Conservation (phyloP, 2,329 filamentous ascomycete species). For the Pseudogymnoascus sp. region DNA sequence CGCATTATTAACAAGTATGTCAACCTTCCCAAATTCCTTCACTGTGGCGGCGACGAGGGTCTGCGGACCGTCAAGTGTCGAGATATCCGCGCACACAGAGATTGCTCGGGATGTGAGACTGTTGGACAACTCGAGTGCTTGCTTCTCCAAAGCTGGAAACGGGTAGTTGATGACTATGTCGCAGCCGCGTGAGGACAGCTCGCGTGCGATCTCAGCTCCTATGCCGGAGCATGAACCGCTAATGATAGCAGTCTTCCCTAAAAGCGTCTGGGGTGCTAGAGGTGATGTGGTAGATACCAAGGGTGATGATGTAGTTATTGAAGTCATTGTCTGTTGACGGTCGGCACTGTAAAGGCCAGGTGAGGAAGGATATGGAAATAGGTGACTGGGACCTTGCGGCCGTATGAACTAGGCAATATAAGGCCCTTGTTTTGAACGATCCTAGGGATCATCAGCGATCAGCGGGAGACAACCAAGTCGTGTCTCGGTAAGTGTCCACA, state of each 20-base stretch:
- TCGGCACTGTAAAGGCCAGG: background rate
- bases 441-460: background rate
- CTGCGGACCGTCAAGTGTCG: slow-evolving; percentile 30
- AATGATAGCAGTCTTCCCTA: slow-evolving; percentile 47
- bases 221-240: slow-evolving; percentile 37
- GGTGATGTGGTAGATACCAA: background rate
- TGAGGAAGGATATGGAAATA: background rate
- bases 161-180: slow-evolving; percentile 42
- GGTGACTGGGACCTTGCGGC: background rate
- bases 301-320: background rate
- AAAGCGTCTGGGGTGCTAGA: slow-evolving; percentile 31
- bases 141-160: slow-evolving; percentile 21
- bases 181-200: slow-evolving; percentile 38
- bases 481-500: background rate
- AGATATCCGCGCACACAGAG: slow-evolving; percentile 36
- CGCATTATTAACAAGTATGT: slow-evolving; percentile 40
- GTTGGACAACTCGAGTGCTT: slow-evolving; percentile 26
- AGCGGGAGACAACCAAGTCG: background rate
- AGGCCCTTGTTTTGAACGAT: background rate
- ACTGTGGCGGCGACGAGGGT: slow-evolving; percentile 31
- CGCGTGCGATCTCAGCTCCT: slow-evolving; percentile 35
- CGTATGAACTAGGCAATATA: background rate
- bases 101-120: slow-evolving; percentile 27
- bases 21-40: slow-evolving; percentile 29
- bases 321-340: background rate